Percentiles rank a stretch among this genome's conserved stretches.
phyloP scores from a whole-genome alignment of 2,329 filamentous ascomycete genomes.

The Stemphylium lycopersici region DNA sequence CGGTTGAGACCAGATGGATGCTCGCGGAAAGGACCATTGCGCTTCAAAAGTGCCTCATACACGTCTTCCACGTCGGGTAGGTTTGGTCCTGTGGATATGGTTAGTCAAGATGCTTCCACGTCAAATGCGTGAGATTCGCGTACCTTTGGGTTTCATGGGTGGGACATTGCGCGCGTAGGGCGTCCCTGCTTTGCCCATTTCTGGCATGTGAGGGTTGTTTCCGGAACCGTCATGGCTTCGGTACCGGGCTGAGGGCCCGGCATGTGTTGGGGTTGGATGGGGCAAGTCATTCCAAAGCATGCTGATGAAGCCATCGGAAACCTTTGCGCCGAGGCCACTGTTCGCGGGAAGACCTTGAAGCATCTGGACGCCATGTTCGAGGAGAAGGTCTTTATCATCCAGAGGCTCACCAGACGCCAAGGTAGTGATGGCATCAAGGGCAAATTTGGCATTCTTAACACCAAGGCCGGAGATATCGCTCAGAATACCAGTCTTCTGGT shows the following conservation, averaged over 20 bases:
- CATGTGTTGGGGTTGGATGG: conserved; percentile 56
- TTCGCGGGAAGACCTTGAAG: conserved; percentile 58
- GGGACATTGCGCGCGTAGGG: conserved; percentile 65
- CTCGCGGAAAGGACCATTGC: conserved; percentile 62
- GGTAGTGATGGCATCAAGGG: conserved; percentile 64
- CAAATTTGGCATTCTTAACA: conserved; percentile 50
- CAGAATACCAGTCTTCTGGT: conserved; percentile 34
- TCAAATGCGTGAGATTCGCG: neutral
- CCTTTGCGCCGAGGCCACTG: conserved; percentile 56
- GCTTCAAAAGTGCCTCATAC: conserved; percentile 68
- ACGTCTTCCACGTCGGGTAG: conserved; percentile 68
- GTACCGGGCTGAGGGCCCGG: conserved; percentile 55
- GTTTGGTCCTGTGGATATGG: conserved; percentile 41
- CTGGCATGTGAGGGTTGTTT: conserved; percentile 60
- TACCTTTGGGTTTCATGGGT: conserved; percentile 57
- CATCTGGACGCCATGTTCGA: conserved; percentile 60
- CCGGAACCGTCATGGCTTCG: conserved; percentile 47
- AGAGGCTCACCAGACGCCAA: conserved; percentile 68
- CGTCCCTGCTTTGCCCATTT: conserved; percentile 60
- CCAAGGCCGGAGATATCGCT: conserved; percentile 65
- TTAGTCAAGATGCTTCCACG: neutral
- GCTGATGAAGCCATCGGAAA: conserved; percentile 58
- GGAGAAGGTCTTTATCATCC: conserved; percentile 62
- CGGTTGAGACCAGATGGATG: conserved; percentile 75
- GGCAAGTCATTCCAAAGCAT: conserved; percentile 62